Conservation (phyloP, 2,329 filamentous ascomycete species). For the Aplosporella prunicola region DNA sequence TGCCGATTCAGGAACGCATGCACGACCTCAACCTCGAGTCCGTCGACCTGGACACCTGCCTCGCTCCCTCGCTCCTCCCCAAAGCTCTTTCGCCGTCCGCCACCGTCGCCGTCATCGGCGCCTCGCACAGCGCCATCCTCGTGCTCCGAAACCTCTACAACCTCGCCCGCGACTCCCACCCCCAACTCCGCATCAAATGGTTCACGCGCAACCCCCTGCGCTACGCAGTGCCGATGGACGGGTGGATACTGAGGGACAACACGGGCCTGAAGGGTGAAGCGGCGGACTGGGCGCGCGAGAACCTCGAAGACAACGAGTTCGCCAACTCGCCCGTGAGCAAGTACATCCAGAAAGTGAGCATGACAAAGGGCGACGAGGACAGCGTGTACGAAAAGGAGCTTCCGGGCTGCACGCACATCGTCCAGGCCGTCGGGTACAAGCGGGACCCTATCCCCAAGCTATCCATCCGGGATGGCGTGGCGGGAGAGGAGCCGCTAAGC, state of each 20-base stretch:
- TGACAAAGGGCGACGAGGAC: constrained; percentile 39
- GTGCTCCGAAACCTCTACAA: constrained; percentile 52
- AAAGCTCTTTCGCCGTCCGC: constrained; percentile 29
- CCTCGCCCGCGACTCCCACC: constrained; percentile 43
- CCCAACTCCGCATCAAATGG: constrained; percentile 49
- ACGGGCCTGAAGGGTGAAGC: constrained; percentile 55
- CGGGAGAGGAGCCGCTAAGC: constrained; percentile 18
- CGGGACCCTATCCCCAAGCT: constrained; percentile 43
- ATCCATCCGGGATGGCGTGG: constrained; percentile 22
- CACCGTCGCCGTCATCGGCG: constrained; percentile 50
- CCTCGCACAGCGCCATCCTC: constrained; percentile 54
- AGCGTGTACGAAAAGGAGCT: constrained; percentile 37
- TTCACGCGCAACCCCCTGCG: constrained; percentile 51
- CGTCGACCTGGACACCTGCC: constrained; percentile 46
- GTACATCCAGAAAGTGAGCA: constrained; percentile 26
- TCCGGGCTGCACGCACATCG: constrained; percentile 42
- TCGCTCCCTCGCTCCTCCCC: constrained; percentile 44
- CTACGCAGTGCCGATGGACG: constrained; percentile 53
- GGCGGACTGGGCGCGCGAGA: constrained; percentile 49
- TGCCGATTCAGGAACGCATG: constrained; percentile 27
- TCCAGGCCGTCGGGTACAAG: constrained; percentile 52
- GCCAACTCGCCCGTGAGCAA: constrained; percentile 23
- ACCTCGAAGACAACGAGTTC: constrained; percentile 42
- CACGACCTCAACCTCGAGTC: constrained; percentile 30
- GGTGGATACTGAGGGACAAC: constrained; percentile 56